A percentile compares a stretch with the other conserved stretches of the same genome.
Evolutionary conservation across 2,329 filamentous ascomycete genomes (phyloP).

Genomic region (Penicillium sp.): DNA sequence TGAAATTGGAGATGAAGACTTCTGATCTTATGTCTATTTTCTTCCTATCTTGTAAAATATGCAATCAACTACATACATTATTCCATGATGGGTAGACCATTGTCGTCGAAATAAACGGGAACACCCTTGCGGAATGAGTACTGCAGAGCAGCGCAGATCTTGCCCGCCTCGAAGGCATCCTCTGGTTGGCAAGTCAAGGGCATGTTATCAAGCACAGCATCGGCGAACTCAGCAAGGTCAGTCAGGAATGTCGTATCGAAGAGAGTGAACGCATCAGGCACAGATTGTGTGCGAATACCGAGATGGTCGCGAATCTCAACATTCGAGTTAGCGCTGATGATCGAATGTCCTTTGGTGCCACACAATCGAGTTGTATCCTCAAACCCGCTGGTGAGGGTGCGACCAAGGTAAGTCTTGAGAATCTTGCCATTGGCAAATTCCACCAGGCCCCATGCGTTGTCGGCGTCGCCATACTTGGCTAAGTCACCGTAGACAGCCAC

Average conservation of each 20-base stretch:
- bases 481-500: slow-evolving; percentile 10
- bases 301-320: slow-evolving; percentile 13
- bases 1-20: background rate
- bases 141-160: slow-evolving; percentile 14
- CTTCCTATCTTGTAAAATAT: slow-evolving; percentile 1
- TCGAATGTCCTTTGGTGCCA: slow-evolving; percentile 33
- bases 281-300: slow-evolving; percentile 11
- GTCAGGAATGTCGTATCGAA: slow-evolving; percentile 12
- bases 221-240: slow-evolving; percentile 12
- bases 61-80: background rate
- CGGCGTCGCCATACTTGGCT: slow-evolving; percentile 12
- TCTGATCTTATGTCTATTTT: background rate
- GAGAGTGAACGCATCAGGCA: slow-evolving; percentile 14
- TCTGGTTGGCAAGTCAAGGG: slow-evolving; percentile 12
- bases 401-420: slow-evolving; percentile 33
- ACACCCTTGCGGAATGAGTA: slow-evolving; percentile 14
- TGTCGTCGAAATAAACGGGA: slow-evolving; percentile 13
- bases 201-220: slow-evolving; percentile 14
- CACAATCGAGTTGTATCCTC: slow-evolving; percentile 33
- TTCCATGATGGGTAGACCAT: slow-evolving; percentile 13
- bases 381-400: slow-evolving; percentile 37
- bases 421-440: slow-evolving; percentile 40
- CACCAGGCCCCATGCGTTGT: slow-evolving; percentile 32
- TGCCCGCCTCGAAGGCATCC: slow-evolving; percentile 14
- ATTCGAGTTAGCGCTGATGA: slow-evolving; percentile 13